These are phyloP conservation scores for Fusarium odoratissimum DNA, from an alignment of 2,329 filamentous ascomycete genomes.

Conservation along the genomic window DNA sequence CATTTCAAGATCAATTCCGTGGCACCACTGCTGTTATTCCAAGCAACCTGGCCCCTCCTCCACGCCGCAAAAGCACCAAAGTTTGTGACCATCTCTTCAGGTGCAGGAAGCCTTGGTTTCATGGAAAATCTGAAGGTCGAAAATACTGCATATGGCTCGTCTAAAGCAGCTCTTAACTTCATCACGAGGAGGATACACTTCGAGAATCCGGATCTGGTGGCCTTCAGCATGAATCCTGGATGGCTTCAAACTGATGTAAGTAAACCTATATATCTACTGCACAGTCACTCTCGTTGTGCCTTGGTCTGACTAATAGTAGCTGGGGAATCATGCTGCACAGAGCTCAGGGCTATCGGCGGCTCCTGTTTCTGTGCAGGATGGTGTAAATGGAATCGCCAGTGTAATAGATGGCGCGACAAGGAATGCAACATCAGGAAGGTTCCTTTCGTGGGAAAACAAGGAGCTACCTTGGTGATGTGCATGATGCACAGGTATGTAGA, in stretches of 20 bases:
- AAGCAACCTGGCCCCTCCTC: not conserved
- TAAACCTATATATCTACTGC: rapidly evolving
- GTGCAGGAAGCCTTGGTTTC: not conserved
- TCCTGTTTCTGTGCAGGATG: not conserved
- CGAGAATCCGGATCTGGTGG: not conserved
- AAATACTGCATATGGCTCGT: not conserved
- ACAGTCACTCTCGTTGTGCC: too few relatives aligned
- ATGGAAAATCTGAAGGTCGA: not conserved
- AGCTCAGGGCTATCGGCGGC: not conserved
- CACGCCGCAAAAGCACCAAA: not conserved
- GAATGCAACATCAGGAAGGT: not conserved
- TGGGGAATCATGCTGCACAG: not conserved
- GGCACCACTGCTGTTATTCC: not conserved
- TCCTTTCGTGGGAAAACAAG: not conserved
- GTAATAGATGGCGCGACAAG: not conserved
- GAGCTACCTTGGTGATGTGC: not conserved
- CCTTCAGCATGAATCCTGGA: not conserved
- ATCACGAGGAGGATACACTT: not conserved
- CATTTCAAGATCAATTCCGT: not conserved
- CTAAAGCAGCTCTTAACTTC: not conserved
- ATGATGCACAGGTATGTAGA: not conserved
- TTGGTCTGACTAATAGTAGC: not conserved
- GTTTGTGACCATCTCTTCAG: not conserved
- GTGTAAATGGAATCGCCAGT: not conserved
- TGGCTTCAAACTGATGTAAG: not conserved